phyloP scores from a whole-genome alignment of 2,329 filamentous ascomycete species.

The Curvularia hawaiiensis region DNA sequence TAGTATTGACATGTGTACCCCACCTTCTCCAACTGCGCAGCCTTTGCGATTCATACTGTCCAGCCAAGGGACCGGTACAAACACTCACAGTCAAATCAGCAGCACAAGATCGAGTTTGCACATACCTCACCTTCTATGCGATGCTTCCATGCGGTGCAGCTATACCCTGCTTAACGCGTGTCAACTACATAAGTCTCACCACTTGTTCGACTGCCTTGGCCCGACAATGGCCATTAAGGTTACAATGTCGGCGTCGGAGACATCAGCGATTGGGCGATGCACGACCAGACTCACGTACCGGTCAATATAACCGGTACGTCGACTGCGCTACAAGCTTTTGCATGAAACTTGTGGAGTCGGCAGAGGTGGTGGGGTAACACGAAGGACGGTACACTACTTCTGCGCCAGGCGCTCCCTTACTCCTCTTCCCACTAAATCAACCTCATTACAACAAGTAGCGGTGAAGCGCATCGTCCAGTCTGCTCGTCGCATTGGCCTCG shows the following conservation, averaged over 20 bases:
- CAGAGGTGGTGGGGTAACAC: slow-evolving; percentile 13
- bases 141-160: slow-evolving; percentile 11
- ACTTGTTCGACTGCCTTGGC: background rate
- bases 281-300: background rate
- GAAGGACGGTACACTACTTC: slow-evolving; percentile 11
- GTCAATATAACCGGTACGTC: slow-evolving; percentile 3
- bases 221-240: background rate
- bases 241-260: slow-evolving; percentile 8
- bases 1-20: background rate
- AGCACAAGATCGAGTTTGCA: background rate
- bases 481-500: slow-evolving; percentile 2
- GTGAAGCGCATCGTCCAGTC: background rate
- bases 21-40: background rate
- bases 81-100: background rate
- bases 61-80: background rate
- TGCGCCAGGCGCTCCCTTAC: slow-evolving; percentile 1
- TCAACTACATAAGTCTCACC: slow-evolving; percentile 27
- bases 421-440: background rate
- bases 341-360: slow-evolving; percentile 18
- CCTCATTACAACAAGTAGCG: background rate
- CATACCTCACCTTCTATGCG: background rate
- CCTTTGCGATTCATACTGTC: background rate
- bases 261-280: background rate
- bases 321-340: slow-evolving; percentile 1
- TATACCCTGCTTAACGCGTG: slow-evolving; percentile 27